A percentile compares a stretch with the other conserved stretches of the same genome.
Evolutionary conservation across 352 stramenopile species (phyloP).

Genomic region (Phytopythium ostracodes): DNA sequence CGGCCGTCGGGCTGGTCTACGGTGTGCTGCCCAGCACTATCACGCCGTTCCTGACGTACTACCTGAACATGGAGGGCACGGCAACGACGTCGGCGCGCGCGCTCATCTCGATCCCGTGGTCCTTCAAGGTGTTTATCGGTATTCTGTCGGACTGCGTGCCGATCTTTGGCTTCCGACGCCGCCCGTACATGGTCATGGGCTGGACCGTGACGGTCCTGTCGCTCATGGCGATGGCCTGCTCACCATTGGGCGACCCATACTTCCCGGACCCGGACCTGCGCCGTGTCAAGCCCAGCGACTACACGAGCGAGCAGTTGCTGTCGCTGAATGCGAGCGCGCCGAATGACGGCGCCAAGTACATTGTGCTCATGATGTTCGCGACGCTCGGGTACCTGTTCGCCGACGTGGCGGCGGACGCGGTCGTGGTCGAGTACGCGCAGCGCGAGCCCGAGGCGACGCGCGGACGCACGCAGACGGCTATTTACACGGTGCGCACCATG

Average conservation of each 20-base stretch:
- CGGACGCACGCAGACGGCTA: slow-evolving; percentile 47
- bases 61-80: slow-evolving; percentile 47
- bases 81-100: slow-evolving; percentile 32
- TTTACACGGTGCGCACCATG: slow-evolving; percentile 39
- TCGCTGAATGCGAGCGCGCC: slow-evolving; percentile 34
- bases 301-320: slow-evolving; percentile 23
- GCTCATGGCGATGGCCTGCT: slow-evolving; percentile 33
- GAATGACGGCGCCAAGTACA: slow-evolving; percentile 34
- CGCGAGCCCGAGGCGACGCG: slow-evolving; percentile 45
- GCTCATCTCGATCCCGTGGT: slow-evolving; percentile 48
- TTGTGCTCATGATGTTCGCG: slow-evolving; percentile 47
- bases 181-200: slow-evolving; percentile 52
- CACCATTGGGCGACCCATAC: slow-evolving; percentile 29
- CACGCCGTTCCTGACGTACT: slow-evolving; percentile 45
- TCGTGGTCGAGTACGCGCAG: slow-evolving; percentile 56
- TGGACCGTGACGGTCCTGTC: slow-evolving; percentile 34
- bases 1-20: slow-evolving; percentile 38
- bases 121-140: slow-evolving; percentile 52
- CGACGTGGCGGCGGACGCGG: slow-evolving; percentile 46
- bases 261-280: slow-evolving; percentile 30
- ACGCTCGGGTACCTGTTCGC: slow-evolving; percentile 49
- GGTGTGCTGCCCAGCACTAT: slow-evolving; percentile 39
- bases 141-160: slow-evolving; percentile 46
- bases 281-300: slow-evolving; percentile 26
- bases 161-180: slow-evolving; percentile 40